Conservation (phyloP, 495 filamentous ascomycete genomes). For the Podospora anserina region DNA sequence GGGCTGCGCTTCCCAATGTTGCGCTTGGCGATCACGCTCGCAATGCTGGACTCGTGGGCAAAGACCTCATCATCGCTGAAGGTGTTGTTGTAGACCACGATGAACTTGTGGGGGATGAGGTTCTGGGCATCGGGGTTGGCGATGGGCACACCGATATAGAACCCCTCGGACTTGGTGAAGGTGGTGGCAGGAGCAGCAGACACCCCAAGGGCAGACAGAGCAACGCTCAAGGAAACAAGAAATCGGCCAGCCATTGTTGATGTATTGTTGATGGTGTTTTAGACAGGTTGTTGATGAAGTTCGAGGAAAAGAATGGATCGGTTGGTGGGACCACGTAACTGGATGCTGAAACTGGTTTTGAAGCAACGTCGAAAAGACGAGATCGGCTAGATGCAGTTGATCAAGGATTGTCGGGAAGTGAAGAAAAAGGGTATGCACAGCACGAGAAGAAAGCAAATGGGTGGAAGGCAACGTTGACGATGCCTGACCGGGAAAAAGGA, state of each 20-base stretch:
- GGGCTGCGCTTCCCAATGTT: slow-evolving; percentile 45
- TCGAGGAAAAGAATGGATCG: slow-evolving; percentile 2
- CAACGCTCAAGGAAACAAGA: slow-evolving; percentile 28
- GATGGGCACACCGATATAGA: slow-evolving; percentile 43
- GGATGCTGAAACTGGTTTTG: slow-evolving; percentile 1
- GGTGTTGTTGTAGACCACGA: slow-evolving; percentile 51
- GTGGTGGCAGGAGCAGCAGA: slow-evolving; percentile 31
- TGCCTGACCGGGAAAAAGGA: slow-evolving; percentile 15
- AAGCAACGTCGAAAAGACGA: neutral
- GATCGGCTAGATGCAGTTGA: neutral
- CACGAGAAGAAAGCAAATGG: slow-evolving; percentile 19
- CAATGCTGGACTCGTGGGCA: slow-evolving; percentile 41
- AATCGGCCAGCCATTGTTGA: slow-evolving; percentile 30
- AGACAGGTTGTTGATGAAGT: slow-evolving; percentile 7
- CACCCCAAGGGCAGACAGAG: slow-evolving; percentile 35
- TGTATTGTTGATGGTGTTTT: neutral
- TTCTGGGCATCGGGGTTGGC: slow-evolving; percentile 40
- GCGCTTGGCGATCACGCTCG: slow-evolving; percentile 44
- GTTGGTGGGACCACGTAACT: slow-evolving; percentile 1
- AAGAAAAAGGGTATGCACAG: slow-evolving; percentile 28
- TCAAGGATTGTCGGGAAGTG: slow-evolving; percentile 9
- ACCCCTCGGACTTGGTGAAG: slow-evolving; percentile 22
- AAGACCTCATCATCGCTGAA: slow-evolving; percentile 39
- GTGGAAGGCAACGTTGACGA: slow-evolving; percentile 10
- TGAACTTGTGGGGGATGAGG: slow-evolving; percentile 46